Evolutionary conservation across 2,329 filamentous ascomycete species (phyloP).

Genomic region (Alternaria burnsii): DNA sequence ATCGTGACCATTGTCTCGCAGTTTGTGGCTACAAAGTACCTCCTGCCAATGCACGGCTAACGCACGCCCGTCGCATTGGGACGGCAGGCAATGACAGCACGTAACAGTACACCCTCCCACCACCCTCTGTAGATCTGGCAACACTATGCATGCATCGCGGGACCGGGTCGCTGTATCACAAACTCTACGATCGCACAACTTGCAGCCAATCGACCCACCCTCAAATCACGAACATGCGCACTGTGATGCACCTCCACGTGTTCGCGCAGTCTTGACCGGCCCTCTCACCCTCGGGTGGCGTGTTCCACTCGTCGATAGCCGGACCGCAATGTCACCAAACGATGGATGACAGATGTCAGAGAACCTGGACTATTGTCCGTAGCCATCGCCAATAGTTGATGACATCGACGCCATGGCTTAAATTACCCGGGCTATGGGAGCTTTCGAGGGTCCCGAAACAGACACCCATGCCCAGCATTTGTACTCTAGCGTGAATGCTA

Average conservation of each 20-base stretch:
- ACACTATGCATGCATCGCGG: constrained; percentile 34
- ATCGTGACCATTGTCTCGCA: constrained; percentile 16
- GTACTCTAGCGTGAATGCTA: not conserved
- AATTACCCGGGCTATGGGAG: not conserved
- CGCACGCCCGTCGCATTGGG: constrained; percentile 14
- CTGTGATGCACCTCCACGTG: constrained; percentile 21
- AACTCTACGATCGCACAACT: constrained; percentile 24
- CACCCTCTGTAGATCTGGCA: constrained; percentile 13
- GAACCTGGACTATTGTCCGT: not conserved
- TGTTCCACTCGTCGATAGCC: constrained; percentile 20
- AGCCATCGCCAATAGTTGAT: constrained; percentile 1
- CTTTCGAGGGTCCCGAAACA: not conserved
- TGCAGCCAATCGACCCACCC: constrained; percentile 20
- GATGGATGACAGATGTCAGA: constrained; percentile 12
- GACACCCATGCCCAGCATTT: not conserved
- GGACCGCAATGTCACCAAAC: constrained; percentile 13
- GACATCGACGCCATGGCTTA: constrained; percentile 2
- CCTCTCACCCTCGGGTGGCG: constrained; percentile 4
- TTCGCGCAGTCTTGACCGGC: constrained; percentile 18
- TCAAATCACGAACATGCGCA: not conserved
- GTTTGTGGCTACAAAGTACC: not conserved
- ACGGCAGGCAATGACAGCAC: constrained; percentile 19
- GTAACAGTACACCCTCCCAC: constrained; percentile 27
- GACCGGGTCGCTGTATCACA: constrained; percentile 22
- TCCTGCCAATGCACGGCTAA: constrained; percentile 14